phyloP scores from a whole-genome alignment of 495 filamentous ascomycete genomes.

The Aspergillus ellipticus region DNA sequence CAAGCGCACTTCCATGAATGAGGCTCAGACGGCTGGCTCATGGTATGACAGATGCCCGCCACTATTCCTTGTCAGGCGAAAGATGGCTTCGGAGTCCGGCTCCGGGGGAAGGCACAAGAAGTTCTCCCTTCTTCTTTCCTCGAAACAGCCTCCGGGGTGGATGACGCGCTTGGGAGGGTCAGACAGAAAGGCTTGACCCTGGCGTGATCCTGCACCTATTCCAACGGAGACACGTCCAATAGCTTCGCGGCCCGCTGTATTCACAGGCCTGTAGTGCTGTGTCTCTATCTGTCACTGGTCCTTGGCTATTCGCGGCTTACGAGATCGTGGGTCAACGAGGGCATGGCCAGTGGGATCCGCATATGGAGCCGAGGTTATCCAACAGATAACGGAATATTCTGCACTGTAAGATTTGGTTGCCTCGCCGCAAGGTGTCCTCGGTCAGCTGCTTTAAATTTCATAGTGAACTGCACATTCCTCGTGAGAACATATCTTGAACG shows the following conservation, averaged over 20 bases:
- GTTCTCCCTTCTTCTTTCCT: background rate
- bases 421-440: background rate
- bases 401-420: background rate
- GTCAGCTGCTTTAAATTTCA: background rate
- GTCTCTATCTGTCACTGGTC: background rate
- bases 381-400: background rate
- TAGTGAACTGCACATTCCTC: background rate
- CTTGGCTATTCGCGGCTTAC: background rate
- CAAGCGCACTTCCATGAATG: background rate
- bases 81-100: background rate
- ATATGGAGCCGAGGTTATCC: background rate
- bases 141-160: background rate
- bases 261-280: background rate
- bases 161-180: background rate
- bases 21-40: background rate
- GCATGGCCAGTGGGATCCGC: background rate
- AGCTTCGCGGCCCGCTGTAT: background rate
- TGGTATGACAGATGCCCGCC: background rate
- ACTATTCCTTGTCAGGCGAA: background rate
- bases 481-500: background rate
- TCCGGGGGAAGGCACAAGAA: background rate
- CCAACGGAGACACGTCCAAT: background rate
- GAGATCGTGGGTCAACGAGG: background rate
- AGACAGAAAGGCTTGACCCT: background rate
- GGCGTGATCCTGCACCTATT: background rate